These are phyloP conservation scores for Blattamonas nauphoetae DNA, from an alignment of 78 protist species.

Conservation along the genomic window DNA sequence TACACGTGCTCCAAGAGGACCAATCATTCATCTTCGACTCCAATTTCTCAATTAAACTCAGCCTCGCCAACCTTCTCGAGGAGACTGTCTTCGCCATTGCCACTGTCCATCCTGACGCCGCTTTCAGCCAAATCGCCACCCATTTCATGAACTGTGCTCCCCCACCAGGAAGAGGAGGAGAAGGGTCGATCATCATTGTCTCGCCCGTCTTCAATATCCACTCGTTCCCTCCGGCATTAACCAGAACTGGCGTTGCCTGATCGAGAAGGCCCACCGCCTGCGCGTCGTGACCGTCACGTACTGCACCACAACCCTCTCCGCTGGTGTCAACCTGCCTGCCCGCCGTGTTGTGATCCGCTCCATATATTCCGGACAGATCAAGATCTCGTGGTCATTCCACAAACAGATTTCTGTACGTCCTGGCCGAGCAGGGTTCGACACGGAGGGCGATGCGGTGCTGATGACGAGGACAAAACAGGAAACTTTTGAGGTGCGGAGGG, in stretches of 20 bases:
- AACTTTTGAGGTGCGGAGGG: too few relatives aligned
- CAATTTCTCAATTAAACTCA: too few relatives aligned
- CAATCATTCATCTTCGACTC: too few relatives aligned
- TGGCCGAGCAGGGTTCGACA: neutral
- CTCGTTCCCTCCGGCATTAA: constrained; percentile 19
- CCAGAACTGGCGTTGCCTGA: neutral
- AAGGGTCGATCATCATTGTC: too few relatives aligned
- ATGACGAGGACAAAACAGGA: neutral
- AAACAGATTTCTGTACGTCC: neutral
- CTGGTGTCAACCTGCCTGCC: constrained; percentile 47
- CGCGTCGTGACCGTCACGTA: neutral
- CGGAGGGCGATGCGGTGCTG: neutral
- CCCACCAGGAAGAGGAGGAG: too few relatives aligned
- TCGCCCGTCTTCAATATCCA: too few relatives aligned
- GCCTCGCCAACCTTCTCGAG: too few relatives aligned
- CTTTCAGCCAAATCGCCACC: too few relatives aligned
- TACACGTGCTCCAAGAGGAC: too few relatives aligned
- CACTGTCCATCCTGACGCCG: too few relatives aligned
- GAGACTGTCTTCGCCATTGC: too few relatives aligned
- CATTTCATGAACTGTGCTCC: too few relatives aligned
- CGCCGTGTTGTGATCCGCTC: constrained; percentile 25
- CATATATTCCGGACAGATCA: neutral
- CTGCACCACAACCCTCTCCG: constrained; percentile 34
- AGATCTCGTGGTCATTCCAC: neutral
- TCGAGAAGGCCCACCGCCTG: constrained; percentile 18